Evolutionary conservation across 164 flowering plant genomes (phyloP).

Genomic region (Vitis rupestris): DNA sequence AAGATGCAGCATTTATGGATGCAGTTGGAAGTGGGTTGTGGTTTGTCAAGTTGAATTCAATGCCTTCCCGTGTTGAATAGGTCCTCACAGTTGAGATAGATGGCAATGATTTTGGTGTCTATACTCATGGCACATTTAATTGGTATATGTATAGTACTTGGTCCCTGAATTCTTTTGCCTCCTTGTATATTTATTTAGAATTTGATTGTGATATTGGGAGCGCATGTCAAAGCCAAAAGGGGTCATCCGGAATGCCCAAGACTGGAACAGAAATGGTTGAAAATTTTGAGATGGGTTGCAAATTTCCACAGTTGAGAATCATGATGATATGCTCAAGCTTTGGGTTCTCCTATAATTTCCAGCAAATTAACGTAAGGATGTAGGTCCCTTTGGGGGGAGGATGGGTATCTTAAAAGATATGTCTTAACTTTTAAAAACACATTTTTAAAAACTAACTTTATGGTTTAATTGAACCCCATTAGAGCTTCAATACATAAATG

Average conservation of each 20-base stretch:
- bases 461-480: constrained; percentile 19
- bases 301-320: no score
- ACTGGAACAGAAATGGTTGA: background rate
- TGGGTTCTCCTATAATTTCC: no score
- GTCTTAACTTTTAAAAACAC: constrained; percentile 38
- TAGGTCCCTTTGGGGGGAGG: constrained; percentile 21
- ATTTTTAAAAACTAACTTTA: constrained; percentile 24
- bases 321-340: no score
- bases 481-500: constrained; percentile 10
- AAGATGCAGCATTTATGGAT: constrained; percentile 15
- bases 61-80: background rate
- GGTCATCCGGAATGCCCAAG: background rate
- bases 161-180: background rate
- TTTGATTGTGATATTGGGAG: no score
- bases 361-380: background rate
- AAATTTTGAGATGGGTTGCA: background rate
- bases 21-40: constrained; percentile 16
- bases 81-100: background rate
- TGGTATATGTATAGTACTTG: background rate
- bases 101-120: background rate
- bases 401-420: constrained; percentile 15
- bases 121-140: background rate
- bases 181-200: no score
- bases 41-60: constrained; percentile 6
- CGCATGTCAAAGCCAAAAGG: background rate